A percentile compares a stretch with the other conserved stretches of the same genome.
phyloP scores from a whole-genome alignment of 2,329 filamentous ascomycete species.

The Camptophora hylomeconis region DNA sequence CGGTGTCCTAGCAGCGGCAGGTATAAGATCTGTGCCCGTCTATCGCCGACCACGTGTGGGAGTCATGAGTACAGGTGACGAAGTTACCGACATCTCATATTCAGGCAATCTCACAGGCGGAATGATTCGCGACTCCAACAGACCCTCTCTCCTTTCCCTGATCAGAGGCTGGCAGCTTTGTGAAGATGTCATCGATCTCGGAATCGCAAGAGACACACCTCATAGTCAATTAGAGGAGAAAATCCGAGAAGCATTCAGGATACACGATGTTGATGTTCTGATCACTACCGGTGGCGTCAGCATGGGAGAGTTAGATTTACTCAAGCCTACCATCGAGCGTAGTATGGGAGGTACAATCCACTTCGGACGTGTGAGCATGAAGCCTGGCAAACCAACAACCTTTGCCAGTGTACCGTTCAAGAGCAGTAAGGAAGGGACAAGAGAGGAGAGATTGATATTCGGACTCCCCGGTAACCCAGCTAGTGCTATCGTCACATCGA shows the following conservation, averaged over 20 bases:
- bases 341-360: slow-evolving; percentile 83
- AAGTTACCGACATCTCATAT: slow-evolving; percentile 64
- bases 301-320: slow-evolving; percentile 93
- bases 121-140: slow-evolving; percentile 87
- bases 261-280: slow-evolving; percentile 54
- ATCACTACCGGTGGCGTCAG: slow-evolving; percentile 90
- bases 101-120: slow-evolving; percentile 54
- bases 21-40: slow-evolving; percentile 55
- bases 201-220: slow-evolving; percentile 51
- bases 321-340: slow-evolving; percentile 92
- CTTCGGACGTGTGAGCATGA: slow-evolving; percentile 94
- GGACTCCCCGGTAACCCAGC: slow-evolving; percentile 89
- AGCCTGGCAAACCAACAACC: slow-evolving; percentile 93
- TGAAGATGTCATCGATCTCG: slow-evolving; percentile 60
- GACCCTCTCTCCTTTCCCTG: slow-evolving; percentile 73
- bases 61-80: slow-evolving; percentile 86
- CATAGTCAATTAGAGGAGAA: slow-evolving; percentile 61
- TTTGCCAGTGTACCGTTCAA: slow-evolving; percentile 76
- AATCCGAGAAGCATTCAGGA: slow-evolving; percentile 59
- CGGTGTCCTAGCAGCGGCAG: slow-evolving; percentile 75
- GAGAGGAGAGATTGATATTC: slow-evolving; percentile 62
- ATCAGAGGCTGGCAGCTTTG: slow-evolving; percentile 58
- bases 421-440: slow-evolving; percentile 26
- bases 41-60: slow-evolving; percentile 70
- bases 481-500: slow-evolving; percentile 81